Evolutionary conservation across 768 basidiomycete species (phyloP).

Genomic region (Daedaleopsis sinensis): DNA sequence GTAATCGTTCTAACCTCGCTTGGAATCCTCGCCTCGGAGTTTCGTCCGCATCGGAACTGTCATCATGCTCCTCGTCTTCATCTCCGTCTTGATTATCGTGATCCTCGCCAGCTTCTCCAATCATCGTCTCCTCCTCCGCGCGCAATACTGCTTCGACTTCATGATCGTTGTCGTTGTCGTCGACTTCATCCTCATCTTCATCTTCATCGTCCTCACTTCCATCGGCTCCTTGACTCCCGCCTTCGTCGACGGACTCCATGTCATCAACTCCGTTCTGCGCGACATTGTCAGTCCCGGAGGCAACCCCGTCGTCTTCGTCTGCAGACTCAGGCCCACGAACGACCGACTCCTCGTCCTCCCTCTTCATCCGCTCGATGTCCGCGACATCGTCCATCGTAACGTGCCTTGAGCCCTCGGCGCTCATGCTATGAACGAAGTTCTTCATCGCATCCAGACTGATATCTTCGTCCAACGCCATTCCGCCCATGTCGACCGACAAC

Average conservation of each 20-base stretch:
- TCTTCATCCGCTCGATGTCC: conserved; percentile 51
- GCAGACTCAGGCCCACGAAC: conserved; percentile 9
- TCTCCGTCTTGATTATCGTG: conserved; percentile 18
- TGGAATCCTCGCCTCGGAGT: conserved; percentile 41
- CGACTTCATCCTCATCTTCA: conserved; percentile 2
- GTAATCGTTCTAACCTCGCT: conserved; percentile 36
- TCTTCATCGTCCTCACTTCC: conserved; percentile 6
- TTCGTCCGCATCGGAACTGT: conserved; percentile 39
- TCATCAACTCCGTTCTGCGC: background rate
- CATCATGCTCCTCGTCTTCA: conserved; percentile 31
- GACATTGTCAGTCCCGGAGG: background rate
- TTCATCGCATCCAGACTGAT: conserved; percentile 52
- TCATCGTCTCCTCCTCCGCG: conserved; percentile 23
- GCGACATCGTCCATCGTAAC: conserved; percentile 71
- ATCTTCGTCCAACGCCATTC: conserved; percentile 66
- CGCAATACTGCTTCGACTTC: conserved; percentile 22
- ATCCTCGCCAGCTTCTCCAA: conserved; percentile 14
- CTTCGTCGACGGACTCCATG: conserved; percentile 16
- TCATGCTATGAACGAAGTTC: conserved; percentile 54
- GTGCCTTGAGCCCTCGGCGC: conserved; percentile 47
- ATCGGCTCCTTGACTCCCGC: conserved; percentile 20
- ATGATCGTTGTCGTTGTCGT: conserved; percentile 24
- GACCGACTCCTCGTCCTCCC: conserved; percentile 38
- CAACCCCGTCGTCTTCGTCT: conserved; percentile 18
- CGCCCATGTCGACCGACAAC: conserved; percentile 44